Evolutionary conservation across 441 rosid genomes (phyloP).

Genomic region (Populus tomentosa): DNA sequence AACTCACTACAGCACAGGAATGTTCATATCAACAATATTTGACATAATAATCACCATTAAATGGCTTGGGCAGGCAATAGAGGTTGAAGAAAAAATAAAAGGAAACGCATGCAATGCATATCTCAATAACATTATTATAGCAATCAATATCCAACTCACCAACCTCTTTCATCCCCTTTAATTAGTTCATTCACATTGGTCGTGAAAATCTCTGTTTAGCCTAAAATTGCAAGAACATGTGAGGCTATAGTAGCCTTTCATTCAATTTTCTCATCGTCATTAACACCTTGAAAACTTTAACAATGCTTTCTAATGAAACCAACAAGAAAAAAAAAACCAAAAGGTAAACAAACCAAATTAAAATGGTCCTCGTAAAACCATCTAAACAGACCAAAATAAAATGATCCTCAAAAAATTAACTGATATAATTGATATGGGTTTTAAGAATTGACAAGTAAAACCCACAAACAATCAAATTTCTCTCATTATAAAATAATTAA

Average conservation of each 20-base stretch:
- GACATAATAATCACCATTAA: background rate
- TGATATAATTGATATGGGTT: background rate
- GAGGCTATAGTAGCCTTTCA: background rate
- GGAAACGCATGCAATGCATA: background rate
- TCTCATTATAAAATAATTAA: background rate
- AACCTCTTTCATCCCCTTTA: background rate
- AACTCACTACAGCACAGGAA: background rate
- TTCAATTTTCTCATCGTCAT: background rate
- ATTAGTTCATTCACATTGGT: background rate
- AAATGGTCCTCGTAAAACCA: background rate
- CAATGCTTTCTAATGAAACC: background rate
- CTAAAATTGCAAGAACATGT: background rate
- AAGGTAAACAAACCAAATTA: background rate
- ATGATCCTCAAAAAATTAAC: background rate
- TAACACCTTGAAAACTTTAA: background rate
- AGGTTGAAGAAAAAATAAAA: no score
- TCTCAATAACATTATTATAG: background rate
- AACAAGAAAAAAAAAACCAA: background rate
- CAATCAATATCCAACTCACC: background rate
- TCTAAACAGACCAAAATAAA: background rate
- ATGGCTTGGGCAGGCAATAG: background rate
- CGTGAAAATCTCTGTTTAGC: background rate
- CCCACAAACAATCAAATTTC: background rate
- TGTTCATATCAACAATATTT: background rate
- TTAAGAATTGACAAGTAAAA: background rate